Percentiles rank a stretch among this genome's conserved stretches.
phyloP scores from a whole-genome alignment of 306 rosid genomes.

The Citrullus colocynthis region DNA sequence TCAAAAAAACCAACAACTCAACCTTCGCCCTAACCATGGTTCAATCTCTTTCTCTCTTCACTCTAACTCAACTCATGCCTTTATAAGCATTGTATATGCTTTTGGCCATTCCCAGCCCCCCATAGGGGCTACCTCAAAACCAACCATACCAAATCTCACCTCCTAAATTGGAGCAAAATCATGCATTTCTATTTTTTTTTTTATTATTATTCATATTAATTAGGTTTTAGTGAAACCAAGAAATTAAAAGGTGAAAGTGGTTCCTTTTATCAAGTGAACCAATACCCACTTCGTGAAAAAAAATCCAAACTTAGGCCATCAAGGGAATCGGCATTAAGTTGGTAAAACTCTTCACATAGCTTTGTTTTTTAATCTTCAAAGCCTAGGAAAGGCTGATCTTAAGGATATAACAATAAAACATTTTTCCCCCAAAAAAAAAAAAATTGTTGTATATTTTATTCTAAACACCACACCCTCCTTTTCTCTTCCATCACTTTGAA shows the following conservation, averaged over 20 bases:
- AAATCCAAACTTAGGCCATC: not conserved
- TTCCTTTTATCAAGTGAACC: constrained; percentile 8
- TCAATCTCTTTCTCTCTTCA: constrained; percentile 34
- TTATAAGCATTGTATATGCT: not conserved
- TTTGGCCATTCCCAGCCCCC: constrained; percentile 27
- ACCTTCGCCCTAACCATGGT: constrained; percentile 99
- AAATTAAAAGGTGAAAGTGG: not conserved
- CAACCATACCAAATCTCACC: not conserved
- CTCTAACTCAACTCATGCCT: constrained; percentile 20
- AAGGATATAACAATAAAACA: not conserved
- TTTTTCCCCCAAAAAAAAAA: not conserved
- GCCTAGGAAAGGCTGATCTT: not conserved
- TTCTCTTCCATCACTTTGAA: no score
- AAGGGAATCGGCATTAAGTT: not conserved
- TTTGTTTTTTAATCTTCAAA: no score
- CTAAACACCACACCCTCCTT: no score
- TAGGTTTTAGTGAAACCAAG: no score
- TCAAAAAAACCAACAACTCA: not conserved
- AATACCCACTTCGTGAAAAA: not conserved
- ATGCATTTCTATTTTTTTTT: constrained; percentile 52
- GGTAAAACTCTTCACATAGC: not conserved
- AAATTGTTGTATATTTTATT: no score
- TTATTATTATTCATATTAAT: not conserved
- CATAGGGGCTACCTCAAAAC: constrained; percentile 28
- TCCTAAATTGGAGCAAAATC: constrained; percentile 45